A percentile compares a stretch with the other conserved stretches of the same genome.
These are phyloP conservation scores for Podaxis rugospora DNA, from an alignment of 768 basidiomycete species.

Conservation along the genomic window DNA sequence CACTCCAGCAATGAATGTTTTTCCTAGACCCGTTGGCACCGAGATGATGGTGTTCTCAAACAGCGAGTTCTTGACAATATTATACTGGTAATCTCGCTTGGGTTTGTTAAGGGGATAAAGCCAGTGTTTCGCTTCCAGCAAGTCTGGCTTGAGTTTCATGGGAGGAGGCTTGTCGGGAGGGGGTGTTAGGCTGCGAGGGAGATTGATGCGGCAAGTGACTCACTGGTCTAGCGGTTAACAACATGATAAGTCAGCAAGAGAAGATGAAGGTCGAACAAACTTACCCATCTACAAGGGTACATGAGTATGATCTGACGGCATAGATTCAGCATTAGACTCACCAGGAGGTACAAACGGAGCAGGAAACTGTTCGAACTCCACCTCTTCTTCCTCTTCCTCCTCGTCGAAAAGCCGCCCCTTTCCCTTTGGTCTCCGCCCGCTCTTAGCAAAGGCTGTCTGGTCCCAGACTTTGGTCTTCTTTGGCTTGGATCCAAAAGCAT, in stretches of 20 bases:
- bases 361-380: slow-evolving; percentile 83
- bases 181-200: slow-evolving; percentile 25
- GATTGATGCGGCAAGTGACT: neutral
- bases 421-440: slow-evolving; percentile 55
- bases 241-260: neutral
- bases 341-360: slow-evolving; percentile 63
- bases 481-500: slow-evolving; percentile 50
- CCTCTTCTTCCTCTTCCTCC: slow-evolving; percentile 48
- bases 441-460: slow-evolving; percentile 80
- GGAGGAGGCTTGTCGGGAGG: slow-evolving; percentile 48
- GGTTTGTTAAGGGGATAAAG: slow-evolving; percentile 87
- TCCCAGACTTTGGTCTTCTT: slow-evolving; percentile 87
- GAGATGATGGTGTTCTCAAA: slow-evolving; percentile 94
- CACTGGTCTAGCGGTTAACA: slow-evolving; percentile 4
- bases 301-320: neutral
- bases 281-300: slow-evolving; percentile 43
- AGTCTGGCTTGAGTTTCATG: slow-evolving; percentile 77
- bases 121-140: slow-evolving; percentile 81
- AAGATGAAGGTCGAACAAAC: slow-evolving; percentile 20
- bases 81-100: slow-evolving; percentile 91
- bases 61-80: slow-evolving; percentile 81
- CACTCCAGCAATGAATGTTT: slow-evolving; percentile 96
- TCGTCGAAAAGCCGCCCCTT: slow-evolving; percentile 40
- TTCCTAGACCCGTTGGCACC: slow-evolving; percentile 93
- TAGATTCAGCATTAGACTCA: slow-evolving; percentile 31